Percentiles rank a stretch among this genome's conserved stretches.
phyloP scores from a whole-genome alignment of 208 protist genomes.

The Trypanosoma vivax region DNA sequence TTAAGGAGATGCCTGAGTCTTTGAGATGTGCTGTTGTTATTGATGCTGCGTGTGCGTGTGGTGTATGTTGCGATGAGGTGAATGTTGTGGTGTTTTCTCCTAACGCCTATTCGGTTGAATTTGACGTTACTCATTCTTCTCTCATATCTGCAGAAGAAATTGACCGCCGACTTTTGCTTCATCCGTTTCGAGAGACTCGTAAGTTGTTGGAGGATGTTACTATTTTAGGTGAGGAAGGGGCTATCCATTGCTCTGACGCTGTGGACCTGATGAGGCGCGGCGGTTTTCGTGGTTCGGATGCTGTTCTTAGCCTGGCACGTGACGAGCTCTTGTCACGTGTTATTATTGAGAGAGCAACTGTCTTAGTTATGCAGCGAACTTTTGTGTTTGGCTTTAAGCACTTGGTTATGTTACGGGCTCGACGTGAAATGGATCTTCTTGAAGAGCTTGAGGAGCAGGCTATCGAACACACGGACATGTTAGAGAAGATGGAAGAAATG shows the following conservation, averaged over 20 bases:
- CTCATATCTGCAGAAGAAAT: not conserved
- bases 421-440: slow-evolving; percentile 3
- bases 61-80: not conserved
- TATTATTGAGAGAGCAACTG: not conserved
- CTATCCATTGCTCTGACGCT: not conserved
- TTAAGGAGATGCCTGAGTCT: not conserved
- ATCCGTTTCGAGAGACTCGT: not conserved
- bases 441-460: slow-evolving; percentile 18
- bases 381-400: not conserved
- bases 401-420: not conserved
- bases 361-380: not conserved
- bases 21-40: slow-evolving; percentile 6
- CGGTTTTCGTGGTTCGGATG: not conserved
- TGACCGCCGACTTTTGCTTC: not conserved
- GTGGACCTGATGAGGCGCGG: not conserved
- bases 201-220: not conserved
- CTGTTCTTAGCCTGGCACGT: not conserved
- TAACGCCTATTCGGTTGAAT: not conserved
- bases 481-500: slow-evolving; percentile 27
- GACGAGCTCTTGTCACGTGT: slow-evolving; percentile 3
- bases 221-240: not conserved
- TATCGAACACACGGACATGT: slow-evolving; percentile 17
- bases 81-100: slow-evolving; percentile 5
- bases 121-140: slow-evolving; percentile 6
- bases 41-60: slow-evolving; percentile 3